Evolutionary conservation across 1,284 basidiomycete species (phyloP), one percentile per base, ranked within the genome.

Genomic region (Anthracocystis setariae): DNA sequence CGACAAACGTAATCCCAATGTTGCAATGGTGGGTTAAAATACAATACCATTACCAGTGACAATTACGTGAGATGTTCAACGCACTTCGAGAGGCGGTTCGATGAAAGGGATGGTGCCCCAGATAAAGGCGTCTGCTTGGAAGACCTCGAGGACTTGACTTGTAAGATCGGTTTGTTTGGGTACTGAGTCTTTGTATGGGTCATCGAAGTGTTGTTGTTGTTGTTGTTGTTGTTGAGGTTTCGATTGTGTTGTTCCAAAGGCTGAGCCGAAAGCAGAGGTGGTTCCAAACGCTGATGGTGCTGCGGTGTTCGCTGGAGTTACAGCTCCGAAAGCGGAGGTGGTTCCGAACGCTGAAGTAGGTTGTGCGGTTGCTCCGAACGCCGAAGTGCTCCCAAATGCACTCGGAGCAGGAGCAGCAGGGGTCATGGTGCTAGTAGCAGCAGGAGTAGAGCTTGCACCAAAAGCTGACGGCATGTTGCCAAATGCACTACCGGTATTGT

Each of bases 41-140:
- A 29, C 29, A 29, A n/a, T 52, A 18, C 23, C 24, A 2, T 45
- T 38, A 43, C 10, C 3, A 35, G n/a, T 18, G 32, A 44, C 17
- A 5, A 5, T 9, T 20, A 45, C 9, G 33, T 9, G 9, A 18
- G 9, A 8, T 48, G 35, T 37, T 43, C 49, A 73, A 18, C 70
- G 70, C 7, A 73, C 71, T 38, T 69, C 66, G 17, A 73, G 47
- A 18, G 71, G 66, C 7, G 71, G 71, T 17, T 69, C 71, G 13
- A 73, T 49, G 8, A 62, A 47, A 9, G 71, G 71, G 18, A 69
- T 39, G 15, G 18, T n/a, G 0, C 66, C 71, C 71, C 71, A 73
- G 15, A 46, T 54, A 39, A 73, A 73, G 0, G 9, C 3, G 3
- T 69, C 55, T 3, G 29, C 40, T 29, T 62, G 47, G 24, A 73